These are phyloP conservation scores for Suillus paluster DNA, from an alignment of 768 basidiomycete species.

Conservation along the genomic window DNA sequence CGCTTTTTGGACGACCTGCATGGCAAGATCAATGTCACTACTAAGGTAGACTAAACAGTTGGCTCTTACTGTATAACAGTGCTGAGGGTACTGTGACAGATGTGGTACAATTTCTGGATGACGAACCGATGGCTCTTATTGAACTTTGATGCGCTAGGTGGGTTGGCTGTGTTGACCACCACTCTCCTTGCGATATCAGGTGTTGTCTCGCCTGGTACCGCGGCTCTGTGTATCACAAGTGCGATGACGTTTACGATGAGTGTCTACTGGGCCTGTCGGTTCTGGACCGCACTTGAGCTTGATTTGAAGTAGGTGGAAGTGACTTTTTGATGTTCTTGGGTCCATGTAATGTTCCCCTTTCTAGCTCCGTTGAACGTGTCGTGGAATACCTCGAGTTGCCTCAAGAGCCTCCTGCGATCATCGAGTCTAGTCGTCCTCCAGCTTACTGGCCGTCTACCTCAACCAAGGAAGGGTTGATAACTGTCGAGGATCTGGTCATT, in stretches of 20 bases:
- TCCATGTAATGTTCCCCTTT: constrained; percentile 2
- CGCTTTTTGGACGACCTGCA: constrained; percentile 80
- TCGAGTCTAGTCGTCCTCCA: constrained; percentile 76
- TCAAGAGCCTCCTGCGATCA: constrained; percentile 80
- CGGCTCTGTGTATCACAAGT: constrained; percentile 77
- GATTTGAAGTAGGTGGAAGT: constrained; percentile 66
- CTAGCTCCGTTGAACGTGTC: constrained; percentile 86
- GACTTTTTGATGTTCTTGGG: background rate
- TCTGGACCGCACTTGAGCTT: constrained; percentile 64
- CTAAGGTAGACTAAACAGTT: constrained; percentile 51
- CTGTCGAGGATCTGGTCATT: constrained; percentile 75
- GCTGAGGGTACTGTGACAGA: constrained; percentile 39
- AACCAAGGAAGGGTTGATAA: constrained; percentile 58
- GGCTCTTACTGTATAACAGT: background rate
- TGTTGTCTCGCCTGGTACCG: constrained; percentile 60
- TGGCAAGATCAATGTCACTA: constrained; percentile 76
- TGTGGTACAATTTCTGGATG: constrained; percentile 93
- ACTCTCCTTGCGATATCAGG: constrained; percentile 76
- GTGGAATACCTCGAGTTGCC: constrained; percentile 91
- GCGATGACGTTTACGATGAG: constrained; percentile 63
- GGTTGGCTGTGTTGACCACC: constrained; percentile 71
- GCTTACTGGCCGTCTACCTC: constrained; percentile 92
- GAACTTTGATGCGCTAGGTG: constrained; percentile 82
- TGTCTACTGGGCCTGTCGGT: constrained; percentile 55
- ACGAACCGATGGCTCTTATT: constrained; percentile 84